Evolutionary conservation across 306 rosid species (phyloP), one percentile per base, ranked within the genome.

Genomic region (Lotus japonicus): DNA sequence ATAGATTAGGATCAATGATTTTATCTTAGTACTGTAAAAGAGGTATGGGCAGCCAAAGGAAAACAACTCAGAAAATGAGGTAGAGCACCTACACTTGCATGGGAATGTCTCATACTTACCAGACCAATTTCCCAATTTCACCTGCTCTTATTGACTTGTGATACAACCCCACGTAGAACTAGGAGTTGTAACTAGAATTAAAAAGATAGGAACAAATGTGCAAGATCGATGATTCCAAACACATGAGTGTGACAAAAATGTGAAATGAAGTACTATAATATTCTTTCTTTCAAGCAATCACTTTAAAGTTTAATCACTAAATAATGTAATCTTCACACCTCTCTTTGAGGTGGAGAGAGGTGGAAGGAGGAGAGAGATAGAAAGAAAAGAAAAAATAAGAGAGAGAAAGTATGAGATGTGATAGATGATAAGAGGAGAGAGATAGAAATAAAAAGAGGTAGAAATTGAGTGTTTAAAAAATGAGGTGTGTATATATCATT

Each of bases 41-140:
- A 66, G 74, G 66, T 15, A 84, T 80, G 89, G 84, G 84, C 82
- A 52, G 74, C 54, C 21, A n/a, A 21, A 73, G 75, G 38, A 79
- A 60, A 72, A 58, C 75, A 68, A 79, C 35, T 54, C 66, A 72
- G 75, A 70, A 66, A 65, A 21, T 39, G 38, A 51, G 71, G 35
- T 50, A 73, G 36, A 45, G 12, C 44, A 75, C 26, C 38, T 13
- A 55, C 49, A 31, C 41, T 55, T 70, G 65, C 89, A 77, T 84
- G 85, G 79, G 71, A 82, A 42, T 86, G 92, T 82, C 81, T 67
- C 84, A 46, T 58, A 36, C 76, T 81, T 15, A 75, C 81, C 79
- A 64, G 84, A 84, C 91, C 82, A 77, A 36, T 66, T 57, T 54
- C 64, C 55, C 33, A 31, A 41, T 71, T 83, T 80, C 84, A 88